Conservation (phyloP, 345 rosid genomes). For the Tarenaya hassleriana region DNA sequence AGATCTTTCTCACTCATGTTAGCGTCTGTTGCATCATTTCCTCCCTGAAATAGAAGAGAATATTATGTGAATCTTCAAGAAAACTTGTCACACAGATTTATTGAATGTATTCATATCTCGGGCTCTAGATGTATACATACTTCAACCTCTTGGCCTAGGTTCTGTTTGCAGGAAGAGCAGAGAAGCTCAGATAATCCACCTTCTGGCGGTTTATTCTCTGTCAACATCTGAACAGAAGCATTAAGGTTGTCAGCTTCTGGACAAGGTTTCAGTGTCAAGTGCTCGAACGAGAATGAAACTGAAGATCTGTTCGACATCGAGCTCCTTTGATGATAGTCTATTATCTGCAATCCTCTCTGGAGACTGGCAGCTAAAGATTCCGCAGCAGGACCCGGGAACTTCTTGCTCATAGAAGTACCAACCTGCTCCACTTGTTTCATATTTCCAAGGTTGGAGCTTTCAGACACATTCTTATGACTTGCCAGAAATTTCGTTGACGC, state of each 20-base stretch:
- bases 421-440: conserved; percentile 37
- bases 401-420: conserved; percentile 60
- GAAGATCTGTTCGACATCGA: conserved; percentile 54
- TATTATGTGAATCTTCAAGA: not conserved
- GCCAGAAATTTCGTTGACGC: conserved; percentile 38
- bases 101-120: not conserved
- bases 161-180: conserved; percentile 65
- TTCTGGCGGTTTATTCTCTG: conserved; percentile 27
- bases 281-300: conserved; percentile 72
- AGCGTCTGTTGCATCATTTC: conserved; percentile 30
- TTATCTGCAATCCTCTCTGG: conserved; percentile 77
- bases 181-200: conserved; percentile 30
- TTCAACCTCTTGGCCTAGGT: conserved; percentile 28
- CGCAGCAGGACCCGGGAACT: conserved; percentile 42
- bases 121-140: conserved; percentile 12
- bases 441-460: conserved; percentile 24
- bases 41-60: conserved; percentile 37
- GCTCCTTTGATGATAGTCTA: conserved; percentile 56
- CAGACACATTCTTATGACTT: conserved; percentile 37
- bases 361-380: conserved; percentile 87
- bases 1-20: conserved; percentile 34
- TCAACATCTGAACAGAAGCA: conserved; percentile 38
- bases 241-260: conserved; percentile 43
- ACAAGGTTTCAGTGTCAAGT: conserved; percentile 62
- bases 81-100: conserved; percentile 6